These are phyloP conservation scores for Hylodesmum podocarpum DNA, from an alignment of 306 rosid genomes.

Conservation along the genomic window DNA sequence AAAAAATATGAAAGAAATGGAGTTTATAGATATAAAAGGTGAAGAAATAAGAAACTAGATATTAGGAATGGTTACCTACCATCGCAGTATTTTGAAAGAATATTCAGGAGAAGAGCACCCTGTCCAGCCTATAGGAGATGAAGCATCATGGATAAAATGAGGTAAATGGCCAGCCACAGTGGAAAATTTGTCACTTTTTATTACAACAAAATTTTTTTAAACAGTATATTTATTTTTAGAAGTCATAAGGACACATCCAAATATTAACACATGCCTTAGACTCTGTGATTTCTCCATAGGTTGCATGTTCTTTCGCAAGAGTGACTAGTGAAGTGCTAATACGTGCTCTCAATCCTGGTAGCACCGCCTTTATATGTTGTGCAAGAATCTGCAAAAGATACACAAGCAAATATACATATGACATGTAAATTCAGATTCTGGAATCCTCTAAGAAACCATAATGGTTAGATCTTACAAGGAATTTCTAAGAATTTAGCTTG, in stretches of 20 bases:
- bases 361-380: conserved; percentile 80
- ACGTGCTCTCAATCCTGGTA: conserved; percentile 85
- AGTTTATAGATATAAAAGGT: neutral
- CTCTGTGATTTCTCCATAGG: conserved; percentile 88
- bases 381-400: conserved; percentile 69
- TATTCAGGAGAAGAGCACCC: conserved; percentile 88
- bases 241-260: conserved; percentile 9
- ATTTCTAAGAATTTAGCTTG: conserved; percentile 15
- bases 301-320: conserved; percentile 88
- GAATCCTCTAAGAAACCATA: conserved; percentile 1
- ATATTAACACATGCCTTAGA: conserved; percentile 65
- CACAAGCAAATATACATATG: conserved; percentile 10
- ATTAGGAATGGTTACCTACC: conserved; percentile 51
- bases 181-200: conserved; percentile 24
- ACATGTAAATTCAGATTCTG: conserved; percentile 17
- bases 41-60: neutral
- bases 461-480: conserved; percentile 11
- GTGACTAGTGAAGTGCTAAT: conserved; percentile 71
- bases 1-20: neutral
- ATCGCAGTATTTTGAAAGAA: conserved; percentile 85
- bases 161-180: conserved; percentile 3
- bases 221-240: neutral
- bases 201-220: neutral
- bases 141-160: conserved; percentile 10
- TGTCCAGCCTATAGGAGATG: conserved; percentile 74